Conservation (phyloP, 2,329 filamentous ascomycete genomes). For the Stagonosporopsis chrysanthemi region DNA sequence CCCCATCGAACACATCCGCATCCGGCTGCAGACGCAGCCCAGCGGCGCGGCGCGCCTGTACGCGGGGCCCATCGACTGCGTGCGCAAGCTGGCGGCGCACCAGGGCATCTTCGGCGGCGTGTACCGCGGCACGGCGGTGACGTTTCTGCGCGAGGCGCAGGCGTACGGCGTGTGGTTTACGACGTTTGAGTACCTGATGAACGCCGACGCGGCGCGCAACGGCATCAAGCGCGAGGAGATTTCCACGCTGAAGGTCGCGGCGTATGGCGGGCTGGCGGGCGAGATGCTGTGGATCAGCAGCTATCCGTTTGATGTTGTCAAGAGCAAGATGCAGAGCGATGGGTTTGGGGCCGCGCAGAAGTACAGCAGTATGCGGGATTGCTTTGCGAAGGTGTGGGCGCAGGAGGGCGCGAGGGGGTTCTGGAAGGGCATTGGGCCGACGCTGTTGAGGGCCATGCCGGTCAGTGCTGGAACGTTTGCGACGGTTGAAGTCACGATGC, state of each 20-base stretch:
- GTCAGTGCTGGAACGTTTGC: conserved; percentile 98
- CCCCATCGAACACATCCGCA: conserved; percentile 96
- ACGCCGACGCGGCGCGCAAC: conserved; percentile 82
- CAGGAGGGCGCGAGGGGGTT: conserved; percentile 82
- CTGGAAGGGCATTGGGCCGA: conserved; percentile 93
- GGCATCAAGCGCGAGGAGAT: conserved; percentile 77
- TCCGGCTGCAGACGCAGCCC: conserved; percentile 93
- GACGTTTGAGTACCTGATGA: conserved; percentile 96
- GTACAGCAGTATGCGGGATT: conserved; percentile 86
- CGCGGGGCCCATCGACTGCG: conserved; percentile 85
- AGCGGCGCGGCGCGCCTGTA: conserved; percentile 84
- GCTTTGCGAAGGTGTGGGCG: conserved; percentile 82
- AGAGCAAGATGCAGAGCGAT: conserved; percentile 99
- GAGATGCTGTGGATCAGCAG: conserved; percentile 92
- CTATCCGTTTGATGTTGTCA: conserved; percentile 96
- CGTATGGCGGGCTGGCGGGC: conserved; percentile 91
- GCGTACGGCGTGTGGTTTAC: conserved; percentile 97
- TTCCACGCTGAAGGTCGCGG: conserved; percentile 82
- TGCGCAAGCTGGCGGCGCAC: conserved; percentile 77
- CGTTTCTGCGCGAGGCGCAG: conserved; percentile 85
- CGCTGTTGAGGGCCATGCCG: conserved; percentile 92
- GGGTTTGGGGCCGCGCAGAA: conserved; percentile 77
- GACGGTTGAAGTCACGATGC: conserved; percentile 57
- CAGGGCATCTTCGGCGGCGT: conserved; percentile 75
- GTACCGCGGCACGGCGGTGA: conserved; percentile 88